These are phyloP conservation scores for Aurifilum marmelostoma DNA, from an alignment of 2,329 filamentous ascomycete genomes.

Conservation along the genomic window DNA sequence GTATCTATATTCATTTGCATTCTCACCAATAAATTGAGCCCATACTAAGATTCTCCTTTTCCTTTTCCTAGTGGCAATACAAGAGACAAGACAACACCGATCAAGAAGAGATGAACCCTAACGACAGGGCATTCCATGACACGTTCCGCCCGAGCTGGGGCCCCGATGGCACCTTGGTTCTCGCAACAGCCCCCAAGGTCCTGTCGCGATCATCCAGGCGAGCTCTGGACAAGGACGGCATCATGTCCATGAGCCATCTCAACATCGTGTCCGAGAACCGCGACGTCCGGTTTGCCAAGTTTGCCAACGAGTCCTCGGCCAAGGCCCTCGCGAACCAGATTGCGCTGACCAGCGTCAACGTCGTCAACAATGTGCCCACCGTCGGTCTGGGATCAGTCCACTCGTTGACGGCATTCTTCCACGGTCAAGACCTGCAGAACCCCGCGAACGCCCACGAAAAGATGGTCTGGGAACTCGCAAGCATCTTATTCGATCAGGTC, in stretches of 20 bases:
- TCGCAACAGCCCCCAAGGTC: conserved; percentile 31
- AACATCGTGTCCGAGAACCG: conserved; percentile 65
- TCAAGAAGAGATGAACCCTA: conserved; percentile 63
- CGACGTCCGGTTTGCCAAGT: conserved; percentile 67
- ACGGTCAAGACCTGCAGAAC: conserved; percentile 39
- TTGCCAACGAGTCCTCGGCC: conserved; percentile 61
- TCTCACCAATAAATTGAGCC: conserved; percentile 38
- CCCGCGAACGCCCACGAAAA: conserved; percentile 61
- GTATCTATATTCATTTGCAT: conserved; percentile 40
- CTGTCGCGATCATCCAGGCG: conserved; percentile 27
- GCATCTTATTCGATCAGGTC: conserved; percentile 81
- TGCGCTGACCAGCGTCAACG: conserved; percentile 55
- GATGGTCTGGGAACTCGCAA: conserved; percentile 82
- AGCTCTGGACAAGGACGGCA: conserved; percentile 44
- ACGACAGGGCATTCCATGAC: conserved; percentile 70
- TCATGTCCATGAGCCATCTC: conserved; percentile 57
- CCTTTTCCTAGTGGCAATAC: conserved; percentile 77
- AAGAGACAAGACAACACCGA: conserved; percentile 74
- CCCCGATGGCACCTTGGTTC: conserved; percentile 70
- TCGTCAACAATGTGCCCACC: conserved; percentile 62
- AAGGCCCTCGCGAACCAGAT: conserved; percentile 60
- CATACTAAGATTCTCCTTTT: conserved; percentile 49
- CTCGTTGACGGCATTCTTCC: conserved; percentile 54
- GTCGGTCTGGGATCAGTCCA: conserved; percentile 53
- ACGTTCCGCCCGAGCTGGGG: conserved; percentile 82